Evolutionary conservation across 139 green algal genomes (phyloP), one percentile per base, ranked within the genome.

Genomic region (Micractinium sp.): DNA sequence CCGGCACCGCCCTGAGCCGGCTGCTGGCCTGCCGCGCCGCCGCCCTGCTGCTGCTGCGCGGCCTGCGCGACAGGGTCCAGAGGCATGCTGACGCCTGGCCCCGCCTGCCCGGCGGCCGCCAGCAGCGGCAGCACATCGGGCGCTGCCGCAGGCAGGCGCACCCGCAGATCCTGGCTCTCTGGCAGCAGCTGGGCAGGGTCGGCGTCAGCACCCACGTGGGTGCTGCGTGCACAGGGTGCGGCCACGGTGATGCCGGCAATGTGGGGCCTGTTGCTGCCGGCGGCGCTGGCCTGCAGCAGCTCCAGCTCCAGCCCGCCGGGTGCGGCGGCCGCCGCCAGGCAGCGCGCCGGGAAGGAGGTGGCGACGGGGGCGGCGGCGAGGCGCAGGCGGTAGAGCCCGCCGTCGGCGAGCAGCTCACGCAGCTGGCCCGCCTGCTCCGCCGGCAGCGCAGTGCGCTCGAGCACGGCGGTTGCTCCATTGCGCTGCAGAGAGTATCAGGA

Each of bases 321-420:
- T 9, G 33, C 36, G 15, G 67, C 63, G 4, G 83, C 67, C 3
- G 67, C 66, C 3, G 83, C 36, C 66, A 87, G 67, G 67, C 83
- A 87, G 66, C 41, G 83, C 0, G 67, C 83, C 0, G 83, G 83
- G 27, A 87, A 87, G 1, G 83, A 79, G 38, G 83, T 61, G 35
- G 61, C 39, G 3, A 81, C 83, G 20, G 23, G 33, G 9, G 27
- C 41, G 19, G 83, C 76, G 67, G 67, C n/a, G 66, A 87, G 5
- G 38, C 83, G 83, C 67, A 87, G 67, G 67, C 83, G 83, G 38
- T 87, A 87, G 33, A 87, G 39, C 5, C 83, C 67, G 39, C 63
- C 66, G 66, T 20, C 18, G 29, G 67, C 67, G 2, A 81, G 60
- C 15, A 87, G 83, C 38, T 38, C 22, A 18, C 16, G 29, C 27